Conservation (phyloP, 2,329 filamentous ascomycete genomes). For the Epichloe baconii region DNA sequence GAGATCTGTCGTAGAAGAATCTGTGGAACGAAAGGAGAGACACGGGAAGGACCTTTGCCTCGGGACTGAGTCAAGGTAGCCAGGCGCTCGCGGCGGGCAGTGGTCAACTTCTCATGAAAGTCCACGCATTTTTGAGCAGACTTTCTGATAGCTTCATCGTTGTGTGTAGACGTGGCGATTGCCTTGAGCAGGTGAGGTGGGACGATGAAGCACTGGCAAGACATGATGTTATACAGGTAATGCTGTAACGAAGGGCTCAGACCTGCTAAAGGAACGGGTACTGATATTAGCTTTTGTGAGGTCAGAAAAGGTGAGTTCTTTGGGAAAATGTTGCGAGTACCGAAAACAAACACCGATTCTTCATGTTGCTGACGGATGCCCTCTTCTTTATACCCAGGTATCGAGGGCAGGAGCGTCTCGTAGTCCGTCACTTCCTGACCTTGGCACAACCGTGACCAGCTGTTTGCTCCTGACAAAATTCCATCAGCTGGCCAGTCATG, state of each 20-base stretch:
- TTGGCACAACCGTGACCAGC: not conserved
- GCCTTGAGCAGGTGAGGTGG: constrained; percentile 32
- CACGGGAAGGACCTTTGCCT: not conserved
- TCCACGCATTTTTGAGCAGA: constrained; percentile 23
- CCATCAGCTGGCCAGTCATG: not conserved
- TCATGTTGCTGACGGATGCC: not conserved
- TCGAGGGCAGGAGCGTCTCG: not conserved
- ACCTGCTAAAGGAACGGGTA: not conserved
- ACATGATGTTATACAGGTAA: constrained; percentile 6
- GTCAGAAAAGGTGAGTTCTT: not conserved
- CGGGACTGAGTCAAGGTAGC: constrained; percentile 20
- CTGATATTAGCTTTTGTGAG: not conserved
- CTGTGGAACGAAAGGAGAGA: constrained; percentile 25
- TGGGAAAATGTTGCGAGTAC: not conserved
- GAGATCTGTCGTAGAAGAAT: constrained; percentile 25
- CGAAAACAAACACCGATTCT: not conserved
- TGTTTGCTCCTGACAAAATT: not conserved
- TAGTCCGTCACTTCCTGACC: not conserved
- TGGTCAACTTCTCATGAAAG: constrained; percentile 18
- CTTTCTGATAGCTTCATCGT: constrained; percentile 22
- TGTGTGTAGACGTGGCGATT: constrained; percentile 27
- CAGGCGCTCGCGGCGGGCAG: constrained; percentile 22
- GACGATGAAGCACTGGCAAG: constrained; percentile 26
- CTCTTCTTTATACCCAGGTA: not conserved
- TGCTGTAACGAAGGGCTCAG: not conserved